Evolutionary conservation across 148 eudicot species (phyloP).

Genomic region (Vaccinium corymbosum): DNA sequence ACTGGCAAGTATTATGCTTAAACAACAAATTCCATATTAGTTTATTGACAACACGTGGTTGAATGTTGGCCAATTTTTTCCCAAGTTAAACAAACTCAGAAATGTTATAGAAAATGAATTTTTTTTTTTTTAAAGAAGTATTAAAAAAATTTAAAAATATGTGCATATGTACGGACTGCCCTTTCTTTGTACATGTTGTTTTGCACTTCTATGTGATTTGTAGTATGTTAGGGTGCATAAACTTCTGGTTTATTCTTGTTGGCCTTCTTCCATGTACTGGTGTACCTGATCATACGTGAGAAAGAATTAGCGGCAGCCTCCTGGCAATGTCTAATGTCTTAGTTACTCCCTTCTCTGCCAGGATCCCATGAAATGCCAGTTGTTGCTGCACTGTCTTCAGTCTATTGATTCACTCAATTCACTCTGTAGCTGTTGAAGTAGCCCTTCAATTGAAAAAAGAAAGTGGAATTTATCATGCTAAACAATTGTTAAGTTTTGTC

Average conservation of each 20-base stretch:
- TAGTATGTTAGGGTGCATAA: not conserved
- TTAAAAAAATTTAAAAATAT: too few relatives aligned
- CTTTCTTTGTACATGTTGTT: not conserved
- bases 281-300: slow-evolving; percentile 2
- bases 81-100: not conserved
- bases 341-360: not conserved
- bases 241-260: not conserved
- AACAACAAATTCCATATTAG: not conserved
- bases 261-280: not conserved
- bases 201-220: not conserved
- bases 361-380: not conserved
- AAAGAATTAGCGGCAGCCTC: not conserved
- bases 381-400: not conserved
- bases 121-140: too few relatives aligned
- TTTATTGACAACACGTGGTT: not conserved
- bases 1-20: slow-evolving; percentile 51
- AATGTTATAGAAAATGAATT: not conserved
- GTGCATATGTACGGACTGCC: not conserved
- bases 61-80: not conserved
- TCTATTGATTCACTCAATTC: not conserved
- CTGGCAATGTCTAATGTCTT: not conserved
- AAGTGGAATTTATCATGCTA: not conserved
- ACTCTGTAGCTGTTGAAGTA: not conserved
- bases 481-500: not conserved
- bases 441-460: not conserved